Evolutionary conservation across 805 yeast genomes (phyloP), one percentile per base, ranked within the genome.

Genomic region (Myxozyma neotropica): DNA sequence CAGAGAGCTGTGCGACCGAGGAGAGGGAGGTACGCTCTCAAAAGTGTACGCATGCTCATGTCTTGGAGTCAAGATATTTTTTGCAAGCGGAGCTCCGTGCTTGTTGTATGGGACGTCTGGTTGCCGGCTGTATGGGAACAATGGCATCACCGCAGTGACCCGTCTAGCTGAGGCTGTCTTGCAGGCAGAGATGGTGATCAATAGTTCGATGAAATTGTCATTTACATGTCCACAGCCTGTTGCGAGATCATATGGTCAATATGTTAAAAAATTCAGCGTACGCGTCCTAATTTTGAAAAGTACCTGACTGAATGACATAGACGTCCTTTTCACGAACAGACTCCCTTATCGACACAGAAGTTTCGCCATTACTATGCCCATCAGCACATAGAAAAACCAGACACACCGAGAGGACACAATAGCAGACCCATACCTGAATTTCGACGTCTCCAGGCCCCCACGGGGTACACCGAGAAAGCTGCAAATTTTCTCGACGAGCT

Each of bases 291-390:
- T 29, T 29, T 29, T 7, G 35, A 44, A 13, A 24, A 15, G n/a
- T 55, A 63, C 70, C 71, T 40, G 86, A 81, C 73, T 91, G 97
- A 51, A 92, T 80, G 45, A 91, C 91, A 70, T 87, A 94, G 5
- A 94, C 98, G 72, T 94, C 97, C 74, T 94, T 94, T 66, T 92
- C 98, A 70, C 99, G 81, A 24, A 94, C 98, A 12, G 96, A 88
- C 69, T 91, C 96, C 55, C 81, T 80, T 57, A 94, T 83, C 57
- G 86, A 87, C 59, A 94, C 89, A 29, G 93, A 85, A 3, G 96
- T 92, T 71, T 94, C 99, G 55, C 99, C 99, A 71, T 94, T 94
- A 61, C 93, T 86, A 59, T 40, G 23, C 39, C 33, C 10, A 13
- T 19, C 12, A 27, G 27, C 15, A 23, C 19, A 40, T 24, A 24